These are phyloP conservation scores for Coriaria nepalensis DNA, from an alignment of 306 rosid genomes.

Conservation along the genomic window DNA sequence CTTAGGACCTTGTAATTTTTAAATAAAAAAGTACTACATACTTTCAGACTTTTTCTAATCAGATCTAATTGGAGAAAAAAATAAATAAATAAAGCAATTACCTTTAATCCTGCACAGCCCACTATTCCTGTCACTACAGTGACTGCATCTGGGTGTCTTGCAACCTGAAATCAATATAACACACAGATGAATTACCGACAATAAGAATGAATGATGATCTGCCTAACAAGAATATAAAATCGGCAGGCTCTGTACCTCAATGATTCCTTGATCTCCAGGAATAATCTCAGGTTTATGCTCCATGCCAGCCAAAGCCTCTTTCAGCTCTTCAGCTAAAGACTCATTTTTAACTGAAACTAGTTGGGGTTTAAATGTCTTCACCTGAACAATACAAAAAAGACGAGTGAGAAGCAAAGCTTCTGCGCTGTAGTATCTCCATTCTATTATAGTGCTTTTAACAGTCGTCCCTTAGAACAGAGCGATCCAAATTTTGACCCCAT, in stretches of 20 bases:
- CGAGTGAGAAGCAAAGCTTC: background rate
- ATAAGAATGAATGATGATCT: constrained; percentile 9
- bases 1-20: no score
- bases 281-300: constrained; percentile 86
- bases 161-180: constrained; percentile 43
- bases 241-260: constrained; percentile 45
- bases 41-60: no score
- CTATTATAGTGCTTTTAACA: no score
- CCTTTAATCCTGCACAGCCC: constrained; percentile 98
- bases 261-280: constrained; percentile 91
- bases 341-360: constrained; percentile 83
- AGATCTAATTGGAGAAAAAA: no score
- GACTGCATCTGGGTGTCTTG: constrained; percentile 94
- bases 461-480: no score
- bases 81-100: no score
- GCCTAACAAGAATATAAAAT: constrained; percentile 10
- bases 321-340: constrained; percentile 66
- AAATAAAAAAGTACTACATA: no score
- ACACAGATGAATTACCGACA: background rate
- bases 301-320: constrained; percentile 71
- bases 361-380: constrained; percentile 81
- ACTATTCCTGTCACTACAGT: constrained; percentile 92
- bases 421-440: no score
- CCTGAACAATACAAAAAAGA: constrained; percentile 31
- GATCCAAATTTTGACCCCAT: no score